Evolutionary conservation across 2,329 filamentous ascomycete genomes (phyloP).

Genomic region (Claviceps sp.): DNA sequence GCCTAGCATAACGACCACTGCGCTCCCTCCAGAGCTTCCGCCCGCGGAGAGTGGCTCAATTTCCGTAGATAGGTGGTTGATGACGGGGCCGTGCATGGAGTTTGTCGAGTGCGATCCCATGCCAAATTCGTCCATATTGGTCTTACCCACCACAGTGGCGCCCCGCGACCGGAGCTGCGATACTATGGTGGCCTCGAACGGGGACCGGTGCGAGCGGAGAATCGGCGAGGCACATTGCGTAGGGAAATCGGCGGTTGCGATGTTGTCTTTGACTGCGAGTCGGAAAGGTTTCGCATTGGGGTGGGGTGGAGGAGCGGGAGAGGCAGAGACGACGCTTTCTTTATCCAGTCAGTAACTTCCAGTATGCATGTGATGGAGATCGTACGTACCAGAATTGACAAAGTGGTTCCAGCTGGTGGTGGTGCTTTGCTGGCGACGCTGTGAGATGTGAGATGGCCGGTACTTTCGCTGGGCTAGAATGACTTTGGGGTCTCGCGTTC

Average conservation of each 20-base stretch:
- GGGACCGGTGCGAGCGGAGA: constrained; percentile 56
- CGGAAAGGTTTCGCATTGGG: constrained; percentile 21
- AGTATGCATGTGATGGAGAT: neutral
- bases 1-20: constrained; percentile 60
- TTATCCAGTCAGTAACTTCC: neutral
- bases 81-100: constrained; percentile 55
- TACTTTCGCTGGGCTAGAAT: neutral
- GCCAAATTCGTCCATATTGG: constrained; percentile 91
- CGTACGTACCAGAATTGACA: constrained; percentile 17
- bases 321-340: constrained; percentile 2
- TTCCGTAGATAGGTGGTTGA: constrained; percentile 27
- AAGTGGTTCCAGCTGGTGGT: constrained; percentile 22
- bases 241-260: constrained; percentile 47
- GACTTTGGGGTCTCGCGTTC: constrained; percentile 2
- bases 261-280: constrained; percentile 66
- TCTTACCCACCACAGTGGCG: constrained; percentile 59
- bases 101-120: constrained; percentile 79
- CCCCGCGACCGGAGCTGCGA: constrained; percentile 50
- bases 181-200: constrained; percentile 74
- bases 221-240: constrained; percentile 78
- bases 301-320: constrained; percentile 8
- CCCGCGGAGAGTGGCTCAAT: constrained; percentile 49
- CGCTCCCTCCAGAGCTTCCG: constrained; percentile 88
- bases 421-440: constrained; percentile 16
- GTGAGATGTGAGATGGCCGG: constrained; percentile 3